Conservation (phyloP, 1,139 yeast species). For the Pichiaceae sp. region DNA sequence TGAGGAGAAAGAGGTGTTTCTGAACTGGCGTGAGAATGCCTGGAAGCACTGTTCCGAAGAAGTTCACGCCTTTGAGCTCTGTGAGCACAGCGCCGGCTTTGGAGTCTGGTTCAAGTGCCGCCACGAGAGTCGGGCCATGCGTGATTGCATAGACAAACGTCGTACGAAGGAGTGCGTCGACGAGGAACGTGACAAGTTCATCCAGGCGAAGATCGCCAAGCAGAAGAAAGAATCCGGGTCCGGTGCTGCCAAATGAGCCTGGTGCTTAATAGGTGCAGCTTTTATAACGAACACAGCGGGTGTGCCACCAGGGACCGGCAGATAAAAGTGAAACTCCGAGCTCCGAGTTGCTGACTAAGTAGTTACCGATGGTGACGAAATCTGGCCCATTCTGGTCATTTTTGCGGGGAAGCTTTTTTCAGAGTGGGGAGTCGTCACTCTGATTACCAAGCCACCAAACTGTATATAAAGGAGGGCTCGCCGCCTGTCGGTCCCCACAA, state of each 20-base stretch:
- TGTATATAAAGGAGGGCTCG: background rate
- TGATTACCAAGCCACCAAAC: too few species aligned
- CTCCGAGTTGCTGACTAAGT: too few species aligned
- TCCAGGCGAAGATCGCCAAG: slow-evolving; percentile 41
- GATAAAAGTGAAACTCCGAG: too few species aligned
- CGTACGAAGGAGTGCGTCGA: slow-evolving; percentile 66
- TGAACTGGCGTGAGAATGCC: slow-evolving; percentile 68
- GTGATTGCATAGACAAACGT: slow-evolving; percentile 59
- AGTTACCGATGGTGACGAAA: too few species aligned
- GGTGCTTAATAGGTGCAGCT: too few species aligned
- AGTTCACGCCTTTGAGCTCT: slow-evolving; percentile 47
- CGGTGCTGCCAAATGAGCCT: background rate
- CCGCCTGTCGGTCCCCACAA: background rate
- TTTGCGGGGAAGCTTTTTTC: too few species aligned
- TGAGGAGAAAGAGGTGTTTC: slow-evolving; percentile 76
- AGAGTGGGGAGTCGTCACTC: too few species aligned
- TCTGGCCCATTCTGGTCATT: too few species aligned
- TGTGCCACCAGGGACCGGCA: too few species aligned
- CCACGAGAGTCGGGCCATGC: slow-evolving; percentile 47
- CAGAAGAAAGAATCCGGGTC: slow-evolving; percentile 5
- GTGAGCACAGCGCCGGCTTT: slow-evolving; percentile 45
- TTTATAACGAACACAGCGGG: too few species aligned
- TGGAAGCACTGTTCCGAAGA: slow-evolving; percentile 64
- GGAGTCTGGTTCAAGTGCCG: slow-evolving; percentile 49
- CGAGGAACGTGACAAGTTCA: slow-evolving; percentile 57